Evolutionary conservation across 768 basidiomycete genomes (phyloP), one percentile per base, ranked within the genome.

Genomic region (Floccularia luteovirens): DNA sequence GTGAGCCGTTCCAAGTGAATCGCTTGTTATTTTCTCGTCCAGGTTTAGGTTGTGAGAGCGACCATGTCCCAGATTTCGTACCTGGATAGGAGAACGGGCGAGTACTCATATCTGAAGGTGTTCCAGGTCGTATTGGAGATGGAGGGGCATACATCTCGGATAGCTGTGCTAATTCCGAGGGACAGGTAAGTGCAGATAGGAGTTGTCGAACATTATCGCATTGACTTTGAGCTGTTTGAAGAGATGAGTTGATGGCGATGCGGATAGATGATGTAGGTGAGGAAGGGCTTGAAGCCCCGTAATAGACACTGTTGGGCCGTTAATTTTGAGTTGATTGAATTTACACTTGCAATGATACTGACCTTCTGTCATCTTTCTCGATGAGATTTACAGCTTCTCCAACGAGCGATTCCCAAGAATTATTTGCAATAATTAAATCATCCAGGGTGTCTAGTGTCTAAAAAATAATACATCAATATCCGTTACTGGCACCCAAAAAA

Each of bases 111-210:
- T 58, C 57, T 20, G 39, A 46, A 13, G 67, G 40, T 8, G 48
- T 51, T 20, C 21, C 45, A 20, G 54, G 56, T 48, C 48, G 58
- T 24, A 44, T 51, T 3, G 84, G 82, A 0, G 82, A 85, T 0
- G 86, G 74, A 4, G 89, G 88, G 0, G 86, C 85, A 56, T 91
- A 91, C 89, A 91, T 91, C 60, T 88, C 88, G 8, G 83, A 67
- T 8, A 91, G 69, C 53, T 86, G 88, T 7, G 80, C 69, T n/a
- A 89, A 64, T 47, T 85, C 79, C 11, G 70, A 56, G 5, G 83
- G 80, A 5, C 74, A 75, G 0, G 88, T 82, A 33, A 91, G 73
- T 11, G 87, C 88, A 5, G 80, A 72, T 35, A 91, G 72, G 2
- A 90, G 72, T 36, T 81, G 79, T 23, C 89, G 82, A 47, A 90